Evolutionary conservation across 2,329 filamentous ascomycete species (phyloP), one percentile per base, ranked within the genome.

Genomic region (Sporothrix pseudoabietina): DNA sequence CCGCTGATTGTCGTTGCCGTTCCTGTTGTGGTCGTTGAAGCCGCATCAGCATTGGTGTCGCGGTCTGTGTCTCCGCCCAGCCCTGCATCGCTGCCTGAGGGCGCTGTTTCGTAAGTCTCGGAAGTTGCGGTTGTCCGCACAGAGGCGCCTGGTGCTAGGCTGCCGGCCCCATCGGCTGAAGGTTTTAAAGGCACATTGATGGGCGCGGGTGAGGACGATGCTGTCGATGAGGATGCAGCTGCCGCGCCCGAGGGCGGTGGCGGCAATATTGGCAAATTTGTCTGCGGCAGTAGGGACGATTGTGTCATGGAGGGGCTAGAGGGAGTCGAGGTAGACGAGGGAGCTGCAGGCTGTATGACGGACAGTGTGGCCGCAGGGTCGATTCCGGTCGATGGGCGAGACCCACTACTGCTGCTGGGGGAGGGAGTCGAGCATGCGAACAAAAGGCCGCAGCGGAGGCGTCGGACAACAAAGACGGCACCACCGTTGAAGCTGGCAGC

Each of bases 381-480:
- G 49, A 35, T 26, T 10, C 71, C 54, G 5, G 61, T 73, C 0
- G 71, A 69, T 5, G 73, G 72, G 4, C 74, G 71, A 3, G 68
- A 65, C 26, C 35, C 57, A 4, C 10, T 55, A 4, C 10, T 55
- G 54, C 32, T 39, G 16, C 16, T 55, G 3, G 80, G 77, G 3
- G 83, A 78, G 1, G 86, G 83, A 0, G 88, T 88, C 55, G 90
- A 84, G 76, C 87, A 89, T 65, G 90, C 86, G 75, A 91, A 89
- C 52, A 91, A 82, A 63, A 91, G 83, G 22, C 88, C 88, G 79
- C 88, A 90, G 55, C 82, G 83, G 44, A 91, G 82, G 1, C 83
- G 82, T 12, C 88, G 83, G 72, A 91, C 87, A 26, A 90, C 85
- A 76, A 91, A 85, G 41, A 90, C 86, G 22, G 76, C 87, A 41